Evolutionary conservation across 768 basidiomycete species (phyloP), one percentile per base, ranked within the genome.

Genomic region (Tricholoma flavovirens): DNA sequence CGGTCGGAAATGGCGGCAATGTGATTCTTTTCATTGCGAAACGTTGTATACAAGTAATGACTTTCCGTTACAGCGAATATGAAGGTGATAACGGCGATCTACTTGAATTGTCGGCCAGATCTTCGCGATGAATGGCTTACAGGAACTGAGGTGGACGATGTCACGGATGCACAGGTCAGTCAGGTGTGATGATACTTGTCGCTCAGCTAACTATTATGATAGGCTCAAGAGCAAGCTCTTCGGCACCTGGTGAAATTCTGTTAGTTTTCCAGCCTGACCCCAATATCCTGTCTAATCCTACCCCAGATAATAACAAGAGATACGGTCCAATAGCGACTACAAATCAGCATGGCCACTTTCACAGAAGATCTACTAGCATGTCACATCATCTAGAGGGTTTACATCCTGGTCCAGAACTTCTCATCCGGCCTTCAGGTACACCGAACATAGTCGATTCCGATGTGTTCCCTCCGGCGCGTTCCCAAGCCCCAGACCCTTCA

Each of bases 61-160:
- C 38, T 51, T 54, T 21, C 33, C 51, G 66, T 11, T 30, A 17
- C 9, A 98, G 96, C 93, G 19, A 99, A 98, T 70, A 99, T 99
- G 97, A 98, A 99, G 73, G 91, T 98, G 55, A 98, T 99, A 63
- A 99, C 97, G 8, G 86, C 95, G 15, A 98, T 99, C 61, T 99
- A 99, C 70, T 77, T 98, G 56, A 97, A 98, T 66, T 98, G 95
- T 67, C 82, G 97, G 53, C 97, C 97, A 7, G 96, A 98, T 67
- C 79, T 99, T 40, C 83, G 96, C 17, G 97, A 99, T 69, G 97
- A 98, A 66, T 99, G 97, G 97, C 78, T 99, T 40, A 89, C 93
- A 11, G 92, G 92, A 0, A 86, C 85, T 12, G 96, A 98, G 68
- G 86, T 91, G 9, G 96, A 98, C 60, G 90, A 91, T 60, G 88